A percentile compares a stretch with the other conserved stretches of the same genome.
Evolutionary conservation across 805 yeast species (phyloP).

Genomic region (Yueomyces sinensis): DNA sequence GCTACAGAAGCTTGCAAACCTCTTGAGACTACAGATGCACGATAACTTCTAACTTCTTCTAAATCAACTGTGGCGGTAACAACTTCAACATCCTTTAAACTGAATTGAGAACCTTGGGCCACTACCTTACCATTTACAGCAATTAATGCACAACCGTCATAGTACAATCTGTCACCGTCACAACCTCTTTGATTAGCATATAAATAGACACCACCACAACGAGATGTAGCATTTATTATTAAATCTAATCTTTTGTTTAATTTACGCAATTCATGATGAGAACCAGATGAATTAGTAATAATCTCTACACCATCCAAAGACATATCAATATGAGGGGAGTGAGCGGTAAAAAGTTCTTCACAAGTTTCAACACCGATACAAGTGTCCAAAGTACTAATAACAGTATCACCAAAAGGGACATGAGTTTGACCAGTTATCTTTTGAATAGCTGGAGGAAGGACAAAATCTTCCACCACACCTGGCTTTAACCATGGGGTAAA

Average conservation of each 20-base stretch:
- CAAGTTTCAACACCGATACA: constrained; percentile 96
- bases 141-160: constrained; percentile 94
- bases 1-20: constrained; percentile 47
- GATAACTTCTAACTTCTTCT: constrained; percentile 77
- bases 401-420: constrained; percentile 85
- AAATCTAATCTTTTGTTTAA: constrained; percentile 72
- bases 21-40: constrained; percentile 58
- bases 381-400: constrained; percentile 71
- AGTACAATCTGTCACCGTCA: constrained; percentile 93
- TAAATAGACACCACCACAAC: constrained; percentile 92
- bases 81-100: constrained; percentile 85
- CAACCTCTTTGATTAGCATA: constrained; percentile 96
- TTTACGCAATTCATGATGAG: constrained; percentile 94
- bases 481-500: constrained; percentile 90
- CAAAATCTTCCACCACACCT: constrained; percentile 56
- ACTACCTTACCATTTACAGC: constrained; percentile 84
- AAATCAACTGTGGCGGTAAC: constrained; percentile 89
- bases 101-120: constrained; percentile 89
- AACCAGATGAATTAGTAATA: constrained; percentile 88
- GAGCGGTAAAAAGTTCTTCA: constrained; percentile 94
- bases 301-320: constrained; percentile 96
- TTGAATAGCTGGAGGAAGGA: constrained; percentile 59
- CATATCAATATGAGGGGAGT: constrained; percentile 86
- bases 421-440: constrained; percentile 50
- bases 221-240: constrained; percentile 83